These are phyloP conservation scores for Globisporangium polare DNA, from an alignment of 352 stramenopile species.

Conservation along the genomic window DNA sequence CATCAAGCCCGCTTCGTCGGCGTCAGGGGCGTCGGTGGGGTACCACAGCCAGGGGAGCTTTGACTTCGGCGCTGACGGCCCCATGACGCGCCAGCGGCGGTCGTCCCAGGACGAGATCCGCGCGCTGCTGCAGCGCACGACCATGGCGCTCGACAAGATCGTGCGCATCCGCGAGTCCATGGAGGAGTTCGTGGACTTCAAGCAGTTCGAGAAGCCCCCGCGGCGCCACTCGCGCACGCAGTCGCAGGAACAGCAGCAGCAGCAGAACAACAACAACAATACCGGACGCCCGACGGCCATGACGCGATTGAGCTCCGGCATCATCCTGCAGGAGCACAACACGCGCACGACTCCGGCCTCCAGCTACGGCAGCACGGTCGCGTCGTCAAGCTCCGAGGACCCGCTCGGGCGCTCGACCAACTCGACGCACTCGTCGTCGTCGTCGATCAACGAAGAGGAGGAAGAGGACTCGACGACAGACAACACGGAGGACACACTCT, in stretches of 20 bases:
- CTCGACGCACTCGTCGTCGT: slow-evolving; percentile 34
- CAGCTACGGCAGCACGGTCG: slow-evolving; percentile 59
- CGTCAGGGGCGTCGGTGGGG: not conserved
- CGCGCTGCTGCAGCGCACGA: slow-evolving; percentile 64
- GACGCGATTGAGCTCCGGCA: slow-evolving; percentile 13
- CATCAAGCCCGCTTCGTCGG: slow-evolving; percentile 5
- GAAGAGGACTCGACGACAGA: slow-evolving; percentile 32
- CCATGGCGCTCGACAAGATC: slow-evolving; percentile 70
- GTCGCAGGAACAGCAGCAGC: slow-evolving; percentile 6
- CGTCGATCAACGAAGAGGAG: slow-evolving; percentile 42
- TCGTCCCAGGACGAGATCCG: slow-evolving; percentile 74
- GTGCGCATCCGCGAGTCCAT: slow-evolving; percentile 83
- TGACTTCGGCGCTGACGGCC: slow-evolving; percentile 4
- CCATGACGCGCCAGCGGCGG: slow-evolving; percentile 23
- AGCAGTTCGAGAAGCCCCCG: slow-evolving; percentile 61
- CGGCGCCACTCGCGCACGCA: slow-evolving; percentile 20
- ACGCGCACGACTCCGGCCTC: slow-evolving; percentile 26
- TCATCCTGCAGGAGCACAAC: slow-evolving; percentile 13
- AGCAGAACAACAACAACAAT: no score
- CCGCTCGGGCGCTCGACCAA: slow-evolving; percentile 34
- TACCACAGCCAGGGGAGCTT: not conserved
- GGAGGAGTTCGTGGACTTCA: slow-evolving; percentile 78
- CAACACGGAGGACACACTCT: slow-evolving; percentile 22
- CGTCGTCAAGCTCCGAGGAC: slow-evolving; percentile 41
- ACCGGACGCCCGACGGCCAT: not conserved